Base-by-base conservation (phyloP, 768 basidiomycete genomes). In the Boletus rubropictus region DNA sequence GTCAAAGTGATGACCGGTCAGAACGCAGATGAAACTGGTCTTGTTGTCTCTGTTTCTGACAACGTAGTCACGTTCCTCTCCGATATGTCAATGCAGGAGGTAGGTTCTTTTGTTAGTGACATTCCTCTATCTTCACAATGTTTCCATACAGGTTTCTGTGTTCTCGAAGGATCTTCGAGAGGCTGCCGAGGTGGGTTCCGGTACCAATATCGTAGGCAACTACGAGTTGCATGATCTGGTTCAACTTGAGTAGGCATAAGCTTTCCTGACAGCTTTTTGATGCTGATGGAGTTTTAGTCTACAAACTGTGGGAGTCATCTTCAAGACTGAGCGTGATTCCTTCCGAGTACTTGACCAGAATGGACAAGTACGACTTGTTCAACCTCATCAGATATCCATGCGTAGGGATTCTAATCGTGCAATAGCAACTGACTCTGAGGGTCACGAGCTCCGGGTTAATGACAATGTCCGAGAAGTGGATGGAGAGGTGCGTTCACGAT, bases 11-110 rank as follows among this genome's bases (percentile, higher is more conserved):
- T 98, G 84, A 77, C 84, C 14, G 96, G 96, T 20, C 84, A 92
- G 67, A 96, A 97, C 61, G 80, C 82, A 7, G 90, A 96, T 59
- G 94, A 96, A 67, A 94, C 93, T 3, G 96, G 96, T 71, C 76
- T 98, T 57, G 95, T 99, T 31, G 87, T 98, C 20, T 86, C 91
- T 18, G 85, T 94, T 17, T 75, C 86, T 4, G 89, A 90, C 58
- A 90, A 93, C 42, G 81, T 92, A 21, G 89, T 98, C 14, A 97
- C 95, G 1, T 93, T 98, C 71, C 69, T 96, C 55, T 95, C 91
- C n/a, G 96, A 98, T 63, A 89, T 98, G 82, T 86, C 88, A 3
- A 83, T 93, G 81, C 87, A 91, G 58, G 95, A 98, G 81, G 93
- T 90, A 50, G 41, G 69, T 55, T 9, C 1, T n/a, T 37, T 3